Conservation (phyloP, 2,329 filamentous ascomycete species). For the Tolypocladium endophyticum region DNA sequence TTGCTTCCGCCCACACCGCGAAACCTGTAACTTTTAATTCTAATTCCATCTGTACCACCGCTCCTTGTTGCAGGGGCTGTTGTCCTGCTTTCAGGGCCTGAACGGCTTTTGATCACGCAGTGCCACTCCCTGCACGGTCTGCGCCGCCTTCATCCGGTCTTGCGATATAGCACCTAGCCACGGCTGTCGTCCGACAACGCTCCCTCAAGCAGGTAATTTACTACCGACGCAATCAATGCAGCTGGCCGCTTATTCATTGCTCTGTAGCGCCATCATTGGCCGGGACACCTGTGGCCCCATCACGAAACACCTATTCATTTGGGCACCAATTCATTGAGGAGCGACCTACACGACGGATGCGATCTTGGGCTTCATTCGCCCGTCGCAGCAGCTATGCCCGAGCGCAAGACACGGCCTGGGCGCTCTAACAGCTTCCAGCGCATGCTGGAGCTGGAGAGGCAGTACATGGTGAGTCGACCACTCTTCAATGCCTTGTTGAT, state of each 20-base stretch:
- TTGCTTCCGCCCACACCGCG: neutral
- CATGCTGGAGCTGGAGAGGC: constrained; percentile 50
- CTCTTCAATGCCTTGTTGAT: neutral
- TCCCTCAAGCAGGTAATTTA: neutral
- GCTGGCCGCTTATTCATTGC: neutral
- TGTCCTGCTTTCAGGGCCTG: neutral
- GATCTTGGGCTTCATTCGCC: neutral
- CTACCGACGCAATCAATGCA: neutral
- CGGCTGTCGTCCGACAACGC: neutral
- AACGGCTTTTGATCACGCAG: neutral
- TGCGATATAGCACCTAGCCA: neutral
- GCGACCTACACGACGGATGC: neutral
- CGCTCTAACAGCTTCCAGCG: constrained; percentile 41
- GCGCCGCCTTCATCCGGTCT: neutral
- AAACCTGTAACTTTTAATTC: neutral
- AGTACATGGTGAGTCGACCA: constrained; percentile 41
- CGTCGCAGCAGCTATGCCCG: constrained; percentile 2
- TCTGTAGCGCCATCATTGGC: neutral
- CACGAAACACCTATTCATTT: neutral
- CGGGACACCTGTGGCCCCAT: neutral
- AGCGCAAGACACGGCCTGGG: constrained; percentile 7
- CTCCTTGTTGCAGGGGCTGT: neutral
- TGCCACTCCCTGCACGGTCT: neutral
- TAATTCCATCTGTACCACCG: neutral
- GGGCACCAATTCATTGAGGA: neutral